Percentiles rank a stretch among this genome's conserved stretches.
phyloP scores from a whole-genome alignment of 352 stramenopile species.

The Pythium myriotylum region DNA sequence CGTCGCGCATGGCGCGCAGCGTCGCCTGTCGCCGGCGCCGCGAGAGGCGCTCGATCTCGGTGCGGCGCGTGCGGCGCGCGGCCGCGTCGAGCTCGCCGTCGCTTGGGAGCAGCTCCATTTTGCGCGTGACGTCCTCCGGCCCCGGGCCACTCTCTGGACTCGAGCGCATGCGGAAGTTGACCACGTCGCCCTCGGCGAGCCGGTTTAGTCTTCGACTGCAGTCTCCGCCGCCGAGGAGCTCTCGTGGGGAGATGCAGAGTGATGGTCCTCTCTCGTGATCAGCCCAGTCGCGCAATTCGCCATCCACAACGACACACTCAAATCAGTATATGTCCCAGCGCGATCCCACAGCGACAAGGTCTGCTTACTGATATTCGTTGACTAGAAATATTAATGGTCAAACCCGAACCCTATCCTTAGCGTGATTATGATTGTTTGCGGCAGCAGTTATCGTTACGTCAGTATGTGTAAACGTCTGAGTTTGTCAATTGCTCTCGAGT shows the following conservation, averaged over 20 bases:
- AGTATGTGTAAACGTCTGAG: too few species aligned
- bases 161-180: too few species aligned
- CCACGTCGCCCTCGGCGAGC: too few species aligned
- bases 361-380: too few species aligned
- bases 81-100: conserved; percentile 16
- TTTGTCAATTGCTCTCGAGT: too few species aligned
- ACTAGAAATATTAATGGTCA: too few species aligned
- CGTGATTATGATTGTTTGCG: conserved; percentile 9
- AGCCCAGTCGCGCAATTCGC: background rate
- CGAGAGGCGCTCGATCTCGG: conserved; percentile 27
- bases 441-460: too few species aligned
- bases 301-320: background rate
- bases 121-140: background rate
- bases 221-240: background rate
- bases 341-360: too few species aligned
- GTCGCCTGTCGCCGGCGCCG: conserved; percentile 19
- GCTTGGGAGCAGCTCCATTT: background rate
- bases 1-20: conserved; percentile 12
- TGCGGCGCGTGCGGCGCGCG: conserved; percentile 15
- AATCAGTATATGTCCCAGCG: too few species aligned
- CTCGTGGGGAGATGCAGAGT: background rate
- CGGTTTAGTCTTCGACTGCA: background rate
- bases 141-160: too few species aligned
- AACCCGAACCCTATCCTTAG: background rate
- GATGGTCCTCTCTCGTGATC: background rate